Evolutionary conservation across 1,284 basidiomycete genomes (phyloP).

Genomic region (Trametes pubescens): DNA sequence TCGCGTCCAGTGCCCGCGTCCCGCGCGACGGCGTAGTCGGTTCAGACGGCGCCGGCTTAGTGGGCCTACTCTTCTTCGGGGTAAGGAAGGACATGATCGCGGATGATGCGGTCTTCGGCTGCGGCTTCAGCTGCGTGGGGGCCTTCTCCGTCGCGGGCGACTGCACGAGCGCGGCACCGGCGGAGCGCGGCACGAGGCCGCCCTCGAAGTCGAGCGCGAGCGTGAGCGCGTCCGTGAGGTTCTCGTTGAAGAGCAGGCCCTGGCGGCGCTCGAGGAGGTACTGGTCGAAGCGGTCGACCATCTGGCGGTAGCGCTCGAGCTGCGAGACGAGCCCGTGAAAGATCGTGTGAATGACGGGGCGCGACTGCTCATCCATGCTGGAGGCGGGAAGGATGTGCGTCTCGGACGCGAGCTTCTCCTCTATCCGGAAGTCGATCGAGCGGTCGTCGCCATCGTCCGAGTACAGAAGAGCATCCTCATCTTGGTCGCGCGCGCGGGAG

Average conservation of each 20-base stretch:
- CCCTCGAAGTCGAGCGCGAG: slow-evolving; percentile 68
- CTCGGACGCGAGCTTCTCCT: slow-evolving; percentile 68
- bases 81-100: slow-evolving; percentile 82
- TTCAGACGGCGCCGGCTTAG: slow-evolving; percentile 45
- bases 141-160: slow-evolving; percentile 32
- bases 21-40: slow-evolving; percentile 53
- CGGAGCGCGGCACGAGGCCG: slow-evolving; percentile 26
- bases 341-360: slow-evolving; percentile 82
- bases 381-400: slow-evolving; percentile 67
- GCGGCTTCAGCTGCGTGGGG: slow-evolving; percentile 54
- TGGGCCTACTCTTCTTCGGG: slow-evolving; percentile 68
- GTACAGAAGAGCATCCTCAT: slow-evolving; percentile 27
- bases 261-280: slow-evolving; percentile 87
- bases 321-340: slow-evolving; percentile 82
- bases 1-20: slow-evolving; percentile 63
- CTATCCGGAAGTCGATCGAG: slow-evolving; percentile 78
- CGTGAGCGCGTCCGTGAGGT: slow-evolving; percentile 89
- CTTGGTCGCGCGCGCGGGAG: slow-evolving; percentile 33
- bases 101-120: slow-evolving; percentile 59
- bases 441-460: slow-evolving; percentile 74
- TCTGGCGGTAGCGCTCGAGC: slow-evolving; percentile 79
- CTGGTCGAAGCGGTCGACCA: slow-evolving; percentile 84
- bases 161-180: slow-evolving; percentile 20
- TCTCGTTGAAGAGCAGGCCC: slow-evolving; percentile 92
- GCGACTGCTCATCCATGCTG: slow-evolving; percentile 71